A percentile compares a stretch with the other conserved stretches of the same genome.
Evolutionary conservation across 352 stramenopile species (phyloP).

Genomic region (Phytophthora hibernalis): DNA sequence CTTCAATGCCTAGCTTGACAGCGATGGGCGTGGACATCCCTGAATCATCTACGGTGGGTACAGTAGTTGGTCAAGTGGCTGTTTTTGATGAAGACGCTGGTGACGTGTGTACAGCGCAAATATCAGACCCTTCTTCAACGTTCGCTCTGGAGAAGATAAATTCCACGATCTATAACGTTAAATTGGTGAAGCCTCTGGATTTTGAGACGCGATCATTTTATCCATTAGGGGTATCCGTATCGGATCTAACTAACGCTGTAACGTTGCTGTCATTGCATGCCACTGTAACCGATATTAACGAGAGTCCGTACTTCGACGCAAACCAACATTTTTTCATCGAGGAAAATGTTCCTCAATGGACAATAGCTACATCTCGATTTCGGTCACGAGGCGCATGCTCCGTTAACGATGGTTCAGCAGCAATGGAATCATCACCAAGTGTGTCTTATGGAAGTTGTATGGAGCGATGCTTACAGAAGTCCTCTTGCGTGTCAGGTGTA

Average conservation of each 20-base stretch:
- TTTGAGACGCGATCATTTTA: constrained; percentile 35
- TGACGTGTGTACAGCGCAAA: constrained; percentile 15
- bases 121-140: constrained; percentile 10
- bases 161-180: constrained; percentile 14
- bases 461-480: constrained; percentile 9
- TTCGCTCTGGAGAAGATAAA: constrained; percentile 21
- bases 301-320: constrained; percentile 43
- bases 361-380: constrained; percentile 34
- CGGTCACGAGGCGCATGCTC: constrained; percentile 22
- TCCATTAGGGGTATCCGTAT: constrained; percentile 6
- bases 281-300: constrained; percentile 53
- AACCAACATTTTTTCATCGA: constrained; percentile 51
- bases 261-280: neutral
- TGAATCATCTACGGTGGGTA: constrained; percentile 23
- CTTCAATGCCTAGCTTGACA: constrained; percentile 17
- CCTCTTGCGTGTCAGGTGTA: constrained; percentile 17
- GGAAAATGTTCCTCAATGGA: constrained; percentile 27
- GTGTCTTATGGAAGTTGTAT: constrained; percentile 33
- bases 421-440: constrained; percentile 1
- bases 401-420: neutral
- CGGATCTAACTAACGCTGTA: constrained; percentile 7
- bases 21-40: constrained; percentile 8
- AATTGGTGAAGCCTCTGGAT: constrained; percentile 24
- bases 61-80: constrained; percentile 16
- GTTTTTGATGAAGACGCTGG: constrained; percentile 32